These are phyloP conservation scores for Tephrocybe sp. DNA, from an alignment of 768 basidiomycete genomes.

Conservation along the genomic window DNA sequence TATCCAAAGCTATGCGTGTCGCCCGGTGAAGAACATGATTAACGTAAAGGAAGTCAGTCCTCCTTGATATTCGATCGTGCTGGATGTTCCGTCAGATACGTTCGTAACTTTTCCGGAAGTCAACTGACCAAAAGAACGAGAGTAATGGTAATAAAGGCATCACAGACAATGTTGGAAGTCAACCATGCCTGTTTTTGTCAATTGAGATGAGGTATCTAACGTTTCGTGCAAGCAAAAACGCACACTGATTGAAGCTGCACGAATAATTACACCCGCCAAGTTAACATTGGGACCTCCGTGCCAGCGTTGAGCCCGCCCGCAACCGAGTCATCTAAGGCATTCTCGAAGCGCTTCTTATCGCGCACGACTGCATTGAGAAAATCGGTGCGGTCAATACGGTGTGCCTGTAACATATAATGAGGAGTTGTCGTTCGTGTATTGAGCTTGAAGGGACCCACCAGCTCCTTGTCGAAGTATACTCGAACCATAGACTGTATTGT, in stretches of 20 bases:
- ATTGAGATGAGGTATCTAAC: background rate
- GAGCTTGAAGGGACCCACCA: slow-evolving; percentile 59
- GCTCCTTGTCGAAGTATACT: slow-evolving; percentile 96
- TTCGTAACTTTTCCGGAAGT: background rate
- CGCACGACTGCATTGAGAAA: slow-evolving; percentile 90
- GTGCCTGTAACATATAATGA: slow-evolving; percentile 66
- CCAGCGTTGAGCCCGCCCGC: too few relatives aligned
- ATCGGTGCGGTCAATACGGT: slow-evolving; percentile 89
- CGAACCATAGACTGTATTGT: slow-evolving; percentile 99
- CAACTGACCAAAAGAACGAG: background rate
- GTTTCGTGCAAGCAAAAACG: background rate
- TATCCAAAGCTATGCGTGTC: background rate
- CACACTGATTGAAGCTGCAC: background rate
- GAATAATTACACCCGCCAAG: background rate
- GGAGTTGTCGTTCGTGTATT: too few relatives aligned
- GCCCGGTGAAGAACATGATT: background rate
- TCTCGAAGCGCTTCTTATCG: too few relatives aligned
- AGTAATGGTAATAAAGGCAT: background rate
- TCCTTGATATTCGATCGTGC: background rate
- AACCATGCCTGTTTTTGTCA: background rate
- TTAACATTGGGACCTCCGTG: too few relatives aligned
- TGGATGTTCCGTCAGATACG: background rate
- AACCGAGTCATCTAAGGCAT: too few relatives aligned
- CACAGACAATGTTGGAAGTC: background rate
- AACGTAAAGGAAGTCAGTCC: background rate